These are phyloP conservation scores for Mortierella sp. DNA, from an alignment of 371 early-diverging fungal species.

Conservation along the genomic window DNA sequence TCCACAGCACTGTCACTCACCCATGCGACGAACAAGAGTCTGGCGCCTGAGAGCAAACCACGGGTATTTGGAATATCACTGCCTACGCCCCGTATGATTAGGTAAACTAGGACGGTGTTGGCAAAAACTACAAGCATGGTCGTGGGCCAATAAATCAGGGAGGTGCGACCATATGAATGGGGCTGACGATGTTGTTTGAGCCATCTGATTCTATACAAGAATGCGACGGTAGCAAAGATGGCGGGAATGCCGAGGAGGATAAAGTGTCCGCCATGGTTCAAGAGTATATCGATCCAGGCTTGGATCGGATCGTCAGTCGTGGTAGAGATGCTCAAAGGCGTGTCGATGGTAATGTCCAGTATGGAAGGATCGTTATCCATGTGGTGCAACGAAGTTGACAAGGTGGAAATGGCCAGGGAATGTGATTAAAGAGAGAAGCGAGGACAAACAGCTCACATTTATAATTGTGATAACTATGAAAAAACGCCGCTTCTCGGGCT, in stretches of 20 bases:
- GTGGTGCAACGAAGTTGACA: no score
- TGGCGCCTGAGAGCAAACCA: constrained; percentile 1
- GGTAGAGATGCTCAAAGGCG: neutral
- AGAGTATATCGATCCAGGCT: neutral
- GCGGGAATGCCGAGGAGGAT: constrained; percentile 22
- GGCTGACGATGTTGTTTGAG: constrained; percentile 15
- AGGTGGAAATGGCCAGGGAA: no score
- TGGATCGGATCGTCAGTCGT: constrained; percentile 6
- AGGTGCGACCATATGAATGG: constrained; percentile 20
- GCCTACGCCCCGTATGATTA: neutral
- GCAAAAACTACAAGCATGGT: constrained; percentile 5
- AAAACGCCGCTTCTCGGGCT: no score
- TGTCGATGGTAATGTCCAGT: no score
- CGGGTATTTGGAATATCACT: neutral
- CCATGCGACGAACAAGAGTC: neutral
- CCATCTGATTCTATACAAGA: constrained; percentile 3
- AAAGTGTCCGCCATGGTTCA: constrained; percentile 13
- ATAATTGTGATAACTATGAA: no score
- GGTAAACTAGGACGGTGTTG: neutral
- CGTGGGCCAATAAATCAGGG: constrained; percentile 20
- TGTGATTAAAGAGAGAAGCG: no score
- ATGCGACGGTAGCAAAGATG: neutral
- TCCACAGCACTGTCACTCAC: constrained; percentile 4
- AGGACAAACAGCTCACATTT: no score
- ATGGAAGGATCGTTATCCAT: no score